A percentile compares a stretch with the other conserved stretches of the same genome.
phyloP scores from a whole-genome alignment of 371 early-diverging fungal species.

The Entomophthora muscae region DNA sequence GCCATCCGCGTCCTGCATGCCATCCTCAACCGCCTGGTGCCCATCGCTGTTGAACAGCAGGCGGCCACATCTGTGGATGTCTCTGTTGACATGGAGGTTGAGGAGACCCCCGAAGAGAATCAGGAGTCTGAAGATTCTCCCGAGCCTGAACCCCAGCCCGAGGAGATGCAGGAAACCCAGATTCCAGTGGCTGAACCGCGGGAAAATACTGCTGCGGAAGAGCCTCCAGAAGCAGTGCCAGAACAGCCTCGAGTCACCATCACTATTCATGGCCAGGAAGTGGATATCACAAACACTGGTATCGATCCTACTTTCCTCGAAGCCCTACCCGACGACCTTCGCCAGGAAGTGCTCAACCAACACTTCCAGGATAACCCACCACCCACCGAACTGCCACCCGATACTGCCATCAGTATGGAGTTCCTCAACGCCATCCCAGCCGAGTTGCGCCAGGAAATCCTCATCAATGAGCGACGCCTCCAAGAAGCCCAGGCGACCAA shows the following conservation, averaged over 20 bases:
- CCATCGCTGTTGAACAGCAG: conserved; percentile 24
- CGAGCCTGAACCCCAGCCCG: conserved; percentile 32
- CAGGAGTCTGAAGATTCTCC: conserved; percentile 29
- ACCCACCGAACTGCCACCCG: conserved; percentile 12
- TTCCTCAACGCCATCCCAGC: conserved; percentile 64
- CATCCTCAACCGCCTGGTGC: conserved; percentile 51
- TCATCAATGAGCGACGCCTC: conserved; percentile 29
- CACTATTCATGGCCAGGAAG: conserved; percentile 37
- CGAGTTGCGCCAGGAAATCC: conserved; percentile 61
- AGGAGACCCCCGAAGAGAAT: no score
- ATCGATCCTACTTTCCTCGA: conserved; percentile 88
- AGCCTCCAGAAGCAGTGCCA: conserved; percentile 9
- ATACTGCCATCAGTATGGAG: conserved; percentile 36
- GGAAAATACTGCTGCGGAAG: neutral
- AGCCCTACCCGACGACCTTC: conserved; percentile 89
- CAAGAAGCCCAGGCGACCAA: conserved; percentile 14
- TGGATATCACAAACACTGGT: conserved; percentile 86
- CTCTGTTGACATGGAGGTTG: conserved; percentile 16
- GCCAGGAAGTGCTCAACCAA: conserved; percentile 78
- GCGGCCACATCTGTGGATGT: conserved; percentile 29
- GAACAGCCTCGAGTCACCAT: conserved; percentile 5
- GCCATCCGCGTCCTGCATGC: conserved; percentile 34
- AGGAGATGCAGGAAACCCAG: conserved; percentile 25
- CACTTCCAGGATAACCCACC: conserved; percentile 35
- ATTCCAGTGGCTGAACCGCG: no score